A percentile compares a stretch with the other conserved stretches of the same genome.
phyloP scores from a whole-genome alignment of 805 yeast genomes.

The Teunomyces pallodes region DNA sequence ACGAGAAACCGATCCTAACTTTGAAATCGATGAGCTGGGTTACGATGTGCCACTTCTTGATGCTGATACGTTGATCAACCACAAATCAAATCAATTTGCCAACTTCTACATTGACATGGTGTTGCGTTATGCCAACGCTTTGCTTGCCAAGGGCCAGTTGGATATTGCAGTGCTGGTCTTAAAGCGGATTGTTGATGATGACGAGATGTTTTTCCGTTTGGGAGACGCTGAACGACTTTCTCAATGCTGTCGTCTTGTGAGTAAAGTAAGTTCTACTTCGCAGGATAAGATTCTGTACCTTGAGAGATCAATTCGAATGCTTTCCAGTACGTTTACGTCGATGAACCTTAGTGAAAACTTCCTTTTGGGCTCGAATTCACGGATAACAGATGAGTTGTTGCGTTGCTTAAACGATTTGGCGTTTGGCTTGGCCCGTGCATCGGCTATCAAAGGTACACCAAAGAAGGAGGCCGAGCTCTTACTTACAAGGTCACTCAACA shows the following conservation, averaged over 20 bases:
- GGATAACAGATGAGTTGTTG: constrained; percentile 38
- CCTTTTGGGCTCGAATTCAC: constrained; percentile 23
- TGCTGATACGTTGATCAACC: constrained; percentile 26
- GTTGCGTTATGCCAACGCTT: constrained; percentile 38
- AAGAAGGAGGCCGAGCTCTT: constrained; percentile 7
- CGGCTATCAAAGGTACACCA: constrained; percentile 1
- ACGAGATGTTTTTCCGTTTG: constrained; percentile 33
- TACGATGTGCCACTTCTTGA: constrained; percentile 36
- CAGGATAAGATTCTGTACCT: constrained; percentile 25
- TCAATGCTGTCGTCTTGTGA: constrained; percentile 37
- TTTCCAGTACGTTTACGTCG: constrained; percentile 25
- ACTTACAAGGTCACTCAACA: constrained; percentile 29
- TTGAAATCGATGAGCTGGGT: constrained; percentile 25
- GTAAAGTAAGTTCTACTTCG: constrained; percentile 20
- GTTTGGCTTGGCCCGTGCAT: constrained; percentile 20
- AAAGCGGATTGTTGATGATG: constrained; percentile 30
- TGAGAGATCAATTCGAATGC: constrained; percentile 32
- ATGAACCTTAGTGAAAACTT: constrained; percentile 22
- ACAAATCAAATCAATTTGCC: constrained; percentile 30
- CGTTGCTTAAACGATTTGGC: constrained; percentile 35
- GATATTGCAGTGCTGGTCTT: constrained; percentile 28
- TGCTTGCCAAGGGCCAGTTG: constrained; percentile 39
- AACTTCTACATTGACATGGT: constrained; percentile 44
- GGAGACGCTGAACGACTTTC: constrained; percentile 43
- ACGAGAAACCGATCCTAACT: constrained; percentile 20